Evolutionary conservation across 495 filamentous ascomycete species (phyloP).

Genomic region (Parmelia sp.): DNA sequence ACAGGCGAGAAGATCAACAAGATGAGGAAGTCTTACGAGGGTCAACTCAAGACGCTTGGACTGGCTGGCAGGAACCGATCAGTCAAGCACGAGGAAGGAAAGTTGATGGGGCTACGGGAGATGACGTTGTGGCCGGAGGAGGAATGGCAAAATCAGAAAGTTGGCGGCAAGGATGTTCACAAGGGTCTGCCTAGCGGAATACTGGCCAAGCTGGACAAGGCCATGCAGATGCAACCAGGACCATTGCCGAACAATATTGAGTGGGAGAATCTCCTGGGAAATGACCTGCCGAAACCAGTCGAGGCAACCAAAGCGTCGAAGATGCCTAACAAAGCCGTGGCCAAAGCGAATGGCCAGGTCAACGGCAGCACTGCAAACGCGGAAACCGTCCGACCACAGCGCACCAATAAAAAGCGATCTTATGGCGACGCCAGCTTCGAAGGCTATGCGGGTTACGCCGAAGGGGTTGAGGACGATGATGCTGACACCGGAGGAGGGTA

Average conservation of each 20-base stretch:
- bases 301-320: constrained; percentile 37
- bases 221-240: constrained; percentile 54
- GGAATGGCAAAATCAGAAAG: constrained; percentile 59
- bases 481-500: constrained; percentile 26
- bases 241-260: constrained; percentile 49
- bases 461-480: constrained; percentile 46
- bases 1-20: constrained; percentile 69
- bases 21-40: constrained; percentile 68
- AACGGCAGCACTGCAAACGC: constrained; percentile 27
- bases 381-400: constrained; percentile 48
- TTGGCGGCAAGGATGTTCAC: constrained; percentile 50
- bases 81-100: constrained; percentile 42
- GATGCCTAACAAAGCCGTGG: constrained; percentile 29
- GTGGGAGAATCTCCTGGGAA: constrained; percentile 54
- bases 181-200: constrained; percentile 35
- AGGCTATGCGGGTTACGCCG: constrained; percentile 64
- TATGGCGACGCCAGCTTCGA: constrained; percentile 64
- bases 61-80: constrained; percentile 60
- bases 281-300: constrained; percentile 44
- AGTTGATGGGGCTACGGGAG: constrained; percentile 27
- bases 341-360: constrained; percentile 29
- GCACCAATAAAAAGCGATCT: constrained; percentile 55
- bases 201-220: constrained; percentile 43
- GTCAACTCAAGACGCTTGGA: constrained; percentile 55
- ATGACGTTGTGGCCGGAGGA: constrained; percentile 53